Base-by-base conservation (phyloP, 768 basidiomycete genomes). In the Trametes sanguinea region DNA sequence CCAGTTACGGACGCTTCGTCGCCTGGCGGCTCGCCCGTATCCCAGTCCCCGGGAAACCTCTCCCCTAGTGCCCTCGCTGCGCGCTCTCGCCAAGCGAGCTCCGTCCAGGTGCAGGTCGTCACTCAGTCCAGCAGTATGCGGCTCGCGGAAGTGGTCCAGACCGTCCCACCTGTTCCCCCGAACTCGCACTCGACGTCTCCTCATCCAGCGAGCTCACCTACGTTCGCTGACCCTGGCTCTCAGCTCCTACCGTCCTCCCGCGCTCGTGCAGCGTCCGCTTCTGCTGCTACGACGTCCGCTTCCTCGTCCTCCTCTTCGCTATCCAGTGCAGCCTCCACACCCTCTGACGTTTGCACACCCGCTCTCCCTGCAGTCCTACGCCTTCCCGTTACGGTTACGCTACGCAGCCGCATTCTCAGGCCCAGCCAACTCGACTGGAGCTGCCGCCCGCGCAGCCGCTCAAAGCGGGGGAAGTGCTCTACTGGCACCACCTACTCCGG, bases 401-500 rank as follows among this genome's bases (percentile, higher is more conserved):
- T 11, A 37, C 35, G 35, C 35, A 37, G 6, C 35, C 72, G 64
- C 22, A 65, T 68, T 6, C 47, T 53, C 71, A 47, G 69, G 74
- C 65, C 6, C 73, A 58, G 80, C 82, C 50, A 59, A 76, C 76
- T 60, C 76, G 76, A 62, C 60, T 43, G 45, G 68, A 35, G 47
- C 30, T 14, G 6, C 59, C 17, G 17, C 33, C 30, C 13, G 53
- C 57, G 44, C 81, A 83, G 56, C 68, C 70, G 6, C 75, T 78
- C 42, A 78, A 75, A 67, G 76, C 79, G 9, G 89, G 89, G 22
- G 88, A 90, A 63, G 69, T 84, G 9, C 75, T 92, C 16, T 89
- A 81, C 69, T 92, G 90, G 90, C 89, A 92, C 70, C 86, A 91
- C 66, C 85, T 92, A 61, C 73, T 80, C 51, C 84, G 83, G 65